Evolutionary conservation across 1,284 basidiomycete genomes (phyloP).

Genomic region (Microbotryum saponariae): DNA sequence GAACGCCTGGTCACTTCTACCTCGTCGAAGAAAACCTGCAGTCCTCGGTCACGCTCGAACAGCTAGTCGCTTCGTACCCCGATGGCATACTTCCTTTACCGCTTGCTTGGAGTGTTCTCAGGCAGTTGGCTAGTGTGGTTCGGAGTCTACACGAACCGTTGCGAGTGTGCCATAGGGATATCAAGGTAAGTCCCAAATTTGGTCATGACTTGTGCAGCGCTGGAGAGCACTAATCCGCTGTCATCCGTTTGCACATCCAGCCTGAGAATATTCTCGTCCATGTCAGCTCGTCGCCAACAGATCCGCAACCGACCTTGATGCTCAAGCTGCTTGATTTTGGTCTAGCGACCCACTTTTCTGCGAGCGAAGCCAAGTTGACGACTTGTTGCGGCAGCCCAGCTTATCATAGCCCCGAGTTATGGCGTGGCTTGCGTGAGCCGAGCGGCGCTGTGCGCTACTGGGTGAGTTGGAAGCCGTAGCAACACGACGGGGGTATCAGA

Average conservation of each 20-base stretch:
- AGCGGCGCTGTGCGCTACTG: constrained; percentile 48
- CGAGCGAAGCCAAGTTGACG: constrained; percentile 49
- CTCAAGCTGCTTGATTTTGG: constrained; percentile 51
- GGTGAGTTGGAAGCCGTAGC: constrained; percentile 28
- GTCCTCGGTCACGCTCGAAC: constrained; percentile 43
- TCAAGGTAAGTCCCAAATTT: constrained; percentile 43
- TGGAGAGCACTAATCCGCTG: background rate
- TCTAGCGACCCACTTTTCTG: constrained; percentile 51
- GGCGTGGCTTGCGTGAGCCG: constrained; percentile 46
- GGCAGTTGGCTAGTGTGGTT: constrained; percentile 50
- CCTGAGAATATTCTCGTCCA: constrained; percentile 45
- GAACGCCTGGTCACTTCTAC: constrained; percentile 52
- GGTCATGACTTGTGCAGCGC: background rate
- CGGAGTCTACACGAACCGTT: constrained; percentile 48
- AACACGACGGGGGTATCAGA: background rate
- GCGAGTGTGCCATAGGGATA: constrained; percentile 51
- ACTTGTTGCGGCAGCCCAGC: constrained; percentile 49
- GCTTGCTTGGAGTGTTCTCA: constrained; percentile 43
- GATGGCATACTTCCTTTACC: constrained; percentile 34
- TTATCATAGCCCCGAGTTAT: constrained; percentile 49
- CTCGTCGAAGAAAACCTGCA: constrained; percentile 49
- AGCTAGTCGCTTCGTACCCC: constrained; percentile 32
- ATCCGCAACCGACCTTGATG: constrained; percentile 33
- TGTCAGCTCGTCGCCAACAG: constrained; percentile 38
- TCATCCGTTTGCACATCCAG: background rate